Base-by-base conservation (phyloP, 2,329 filamentous ascomycete genomes). In the Zasmidium citrigriseum region DNA sequence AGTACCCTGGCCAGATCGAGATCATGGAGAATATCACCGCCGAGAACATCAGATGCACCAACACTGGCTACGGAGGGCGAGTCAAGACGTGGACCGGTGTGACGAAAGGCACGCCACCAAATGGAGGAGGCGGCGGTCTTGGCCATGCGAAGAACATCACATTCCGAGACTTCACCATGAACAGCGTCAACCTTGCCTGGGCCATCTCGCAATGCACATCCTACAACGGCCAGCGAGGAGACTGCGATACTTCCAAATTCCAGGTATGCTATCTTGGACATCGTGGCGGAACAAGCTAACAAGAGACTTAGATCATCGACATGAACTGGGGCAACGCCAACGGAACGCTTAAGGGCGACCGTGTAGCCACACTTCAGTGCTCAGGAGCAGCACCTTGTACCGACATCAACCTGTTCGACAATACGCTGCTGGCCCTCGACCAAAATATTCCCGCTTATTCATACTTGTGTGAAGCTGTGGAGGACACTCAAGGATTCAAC, bases 71-170 rank as follows among this genome's bases (percentile, higher is more conserved):
- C 41, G 64, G 55, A 20, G 64, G 51, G 10, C 54, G 61, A 48
- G 59, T 86, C 59, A 86, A 86, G 73, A 86, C 83, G 0, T 86
- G 83, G 84, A 82, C 82, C 0, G 82, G 80, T 18, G 70, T 78
- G 10, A 74, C 61, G 11, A 61, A 64, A 18, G 63, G 81, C n/a
- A 81, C 78, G 52, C 81, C 82, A 1, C 83, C 83, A 1, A 86
- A 87, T 62, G 83, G 84, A 16, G 84, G 83, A 1, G 83, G 83
- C 12, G 83, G 81, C 18, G 83, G 83, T 2, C 66, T 80, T 0
- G 83, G 83, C 5, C 76, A 69, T 52, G 73, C 72, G 1, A 65
- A 70, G 18, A 74, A 77, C 45, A 69, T 80, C 46, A 64, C 61
- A 12, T 71, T 76, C 56, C 69, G 66, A 22, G 70, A 80, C 56